A percentile compares a stretch with the other conserved stretches of the same genome.
Evolutionary conservation across 179 eudicot genomes (phyloP).

Genomic region (Silene coronaria): DNA sequence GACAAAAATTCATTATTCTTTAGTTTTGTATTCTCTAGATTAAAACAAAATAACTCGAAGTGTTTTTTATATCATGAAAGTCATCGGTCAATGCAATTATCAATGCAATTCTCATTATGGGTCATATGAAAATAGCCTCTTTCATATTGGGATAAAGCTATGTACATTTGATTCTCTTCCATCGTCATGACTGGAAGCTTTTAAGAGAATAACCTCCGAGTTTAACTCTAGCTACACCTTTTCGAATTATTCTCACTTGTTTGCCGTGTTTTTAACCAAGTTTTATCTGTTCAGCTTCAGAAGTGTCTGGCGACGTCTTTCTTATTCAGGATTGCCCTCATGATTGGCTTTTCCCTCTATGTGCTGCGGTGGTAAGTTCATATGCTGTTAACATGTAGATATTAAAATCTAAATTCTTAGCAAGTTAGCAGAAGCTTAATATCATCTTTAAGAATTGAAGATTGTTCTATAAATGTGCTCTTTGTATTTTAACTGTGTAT

Average conservation of each 20-base stretch:
- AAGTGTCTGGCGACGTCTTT: conserved; percentile 51
- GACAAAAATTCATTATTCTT: too few relatives aligned
- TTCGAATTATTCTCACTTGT: not conserved
- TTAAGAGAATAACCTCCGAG: not conserved
- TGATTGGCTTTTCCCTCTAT: conserved; percentile 91
- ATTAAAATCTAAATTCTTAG: not conserved
- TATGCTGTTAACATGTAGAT: not conserved
- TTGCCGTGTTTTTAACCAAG: conserved; percentile 6
- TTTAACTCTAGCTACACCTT: conserved; percentile 7
- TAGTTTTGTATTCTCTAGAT: too few relatives aligned
- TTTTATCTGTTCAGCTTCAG: conserved; percentile 44
- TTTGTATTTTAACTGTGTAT: not conserved
- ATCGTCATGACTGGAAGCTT: not conserved
- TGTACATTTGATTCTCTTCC: not conserved
- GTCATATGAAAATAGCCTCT: not conserved
- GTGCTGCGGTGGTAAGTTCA: conserved; percentile 71
- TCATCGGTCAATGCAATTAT: not conserved
- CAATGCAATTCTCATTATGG: not conserved
- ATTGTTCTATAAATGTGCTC: not conserved
- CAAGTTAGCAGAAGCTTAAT: not conserved
- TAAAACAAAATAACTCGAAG: not conserved
- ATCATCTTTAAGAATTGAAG: not conserved
- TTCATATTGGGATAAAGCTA: not conserved
- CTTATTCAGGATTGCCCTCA: conserved; percentile 72
- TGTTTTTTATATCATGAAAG: not conserved